Evolutionary conservation across 2,329 filamentous ascomycete genomes (phyloP), one percentile per base, ranked within the genome.

Genomic region (Plenodomus biglobosus): DNA sequence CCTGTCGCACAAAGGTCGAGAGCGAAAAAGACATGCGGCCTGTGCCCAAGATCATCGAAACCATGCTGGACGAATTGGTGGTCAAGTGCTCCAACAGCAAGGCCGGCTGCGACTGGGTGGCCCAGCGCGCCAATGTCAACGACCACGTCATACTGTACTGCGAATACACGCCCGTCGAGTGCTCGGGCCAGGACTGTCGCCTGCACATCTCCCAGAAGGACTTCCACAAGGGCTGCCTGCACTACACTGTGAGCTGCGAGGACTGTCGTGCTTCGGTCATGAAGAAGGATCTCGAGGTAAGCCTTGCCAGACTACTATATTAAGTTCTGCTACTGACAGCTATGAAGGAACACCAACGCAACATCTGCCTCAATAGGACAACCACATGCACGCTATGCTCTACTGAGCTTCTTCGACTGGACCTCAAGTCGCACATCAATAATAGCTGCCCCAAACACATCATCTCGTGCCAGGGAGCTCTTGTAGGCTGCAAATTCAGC

Each of bases 91-190:
- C 83, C 0, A 81, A 80, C 50, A 67, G 63, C n/a, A 66, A 68
- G 18, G 74, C 77, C 10, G 83, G 83, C 5, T 86, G 83, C 68
- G 62, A 68, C 35, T 76, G 78, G 56, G 66, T 78, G 21, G 65
- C 82, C 40, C 77, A 82, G 44, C 75, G 83, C 40, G 79, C 78
- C 36, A 78, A 82, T 58, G 74, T 84, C 40, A 76, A 81, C 64
- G 76, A 80, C 49, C 83, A 86, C 62, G 77, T 84, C 42, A 77
- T 81, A 61, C 79, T 80, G 53, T 83, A 85, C 59, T 86, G 83
- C 61, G 76, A 76, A 10, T 80, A 80, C 58, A 75, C 77, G 42
- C 67, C 76, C 32, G 70, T 85, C 18, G 74, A 77, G 48, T 86
- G 83, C 50, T 73, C 78, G 1, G 72, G 72, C 17, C 57, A 69